Evolutionary conservation across 768 basidiomycete species (phyloP).

Genomic region (Naganishia vishniacii): DNA sequence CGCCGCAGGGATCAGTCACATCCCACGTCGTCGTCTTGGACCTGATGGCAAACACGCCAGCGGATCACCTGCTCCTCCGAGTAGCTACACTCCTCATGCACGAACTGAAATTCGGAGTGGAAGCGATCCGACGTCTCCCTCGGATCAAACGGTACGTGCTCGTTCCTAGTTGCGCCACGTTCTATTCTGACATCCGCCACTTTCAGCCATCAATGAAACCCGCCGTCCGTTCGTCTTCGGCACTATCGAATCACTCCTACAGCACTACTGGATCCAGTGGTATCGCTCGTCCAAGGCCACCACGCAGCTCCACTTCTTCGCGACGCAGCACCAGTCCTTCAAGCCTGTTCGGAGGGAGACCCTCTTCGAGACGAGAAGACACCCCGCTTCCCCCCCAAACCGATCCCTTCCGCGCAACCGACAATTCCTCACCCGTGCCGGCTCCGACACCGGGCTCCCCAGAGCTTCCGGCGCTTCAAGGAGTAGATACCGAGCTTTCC

Average conservation of each 20-base stretch:
- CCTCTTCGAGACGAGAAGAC: too few relatives aligned
- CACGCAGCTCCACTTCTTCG: background rate
- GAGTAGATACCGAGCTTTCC: slow-evolving; percentile 4
- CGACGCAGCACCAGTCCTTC: background rate
- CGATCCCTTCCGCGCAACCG: background rate
- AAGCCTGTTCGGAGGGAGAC: too few relatives aligned
- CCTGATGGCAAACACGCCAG: background rate
- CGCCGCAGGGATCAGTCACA: background rate
- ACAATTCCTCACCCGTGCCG: background rate
- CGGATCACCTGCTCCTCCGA: background rate
- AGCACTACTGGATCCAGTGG: background rate
- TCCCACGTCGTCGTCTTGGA: background rate
- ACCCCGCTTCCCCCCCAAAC: too few relatives aligned
- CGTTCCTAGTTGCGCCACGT: background rate
- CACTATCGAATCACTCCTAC: slow-evolving; percentile 25
- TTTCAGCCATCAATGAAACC: background rate
- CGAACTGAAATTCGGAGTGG: background rate
- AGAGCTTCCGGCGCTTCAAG: background rate
- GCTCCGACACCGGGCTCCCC: background rate
- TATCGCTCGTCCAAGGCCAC: slow-evolving; percentile 3
- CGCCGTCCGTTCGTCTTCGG: background rate
- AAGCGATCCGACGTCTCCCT: background rate
- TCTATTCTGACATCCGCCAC: background rate
- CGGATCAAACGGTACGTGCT: background rate
- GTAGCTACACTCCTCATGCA: background rate